Percentiles rank a stretch among this genome's conserved stretches.
Evolutionary conservation across 2,329 filamentous ascomycete species (phyloP).

Genomic region (Paramyrothecium roridum): DNA sequence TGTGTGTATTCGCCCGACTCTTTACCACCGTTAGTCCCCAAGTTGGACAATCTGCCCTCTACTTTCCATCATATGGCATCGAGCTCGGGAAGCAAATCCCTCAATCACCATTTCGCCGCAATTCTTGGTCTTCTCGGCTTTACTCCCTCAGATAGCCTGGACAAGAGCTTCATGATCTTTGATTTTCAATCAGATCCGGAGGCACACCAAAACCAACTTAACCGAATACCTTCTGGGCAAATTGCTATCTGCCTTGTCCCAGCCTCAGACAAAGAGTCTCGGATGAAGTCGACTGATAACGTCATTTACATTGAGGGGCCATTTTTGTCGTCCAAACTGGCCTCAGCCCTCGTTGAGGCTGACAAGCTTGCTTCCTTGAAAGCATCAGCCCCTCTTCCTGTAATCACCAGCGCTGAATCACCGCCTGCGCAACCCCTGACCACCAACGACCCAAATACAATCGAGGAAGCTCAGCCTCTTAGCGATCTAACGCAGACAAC

Average conservation of each 20-base stretch:
- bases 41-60: background rate
- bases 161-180: constrained; percentile 9
- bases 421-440: background rate
- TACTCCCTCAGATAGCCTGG: background rate
- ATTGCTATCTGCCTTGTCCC: constrained; percentile 13
- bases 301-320: constrained; percentile 11
- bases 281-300: constrained; percentile 1
- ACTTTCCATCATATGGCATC: constrained; percentile 4
- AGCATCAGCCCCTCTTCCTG: background rate
- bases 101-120: constrained; percentile 5
- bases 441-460: background rate
- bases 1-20: background rate
- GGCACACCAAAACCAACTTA: constrained; percentile 1
- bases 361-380: constrained; percentile 3
- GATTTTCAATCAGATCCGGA: constrained; percentile 7
- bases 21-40: background rate
- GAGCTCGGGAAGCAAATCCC: background rate
- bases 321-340: constrained; percentile 7
- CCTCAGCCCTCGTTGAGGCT: constrained; percentile 9
- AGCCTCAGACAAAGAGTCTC: background rate
- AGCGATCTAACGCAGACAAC: background rate
- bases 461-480: constrained; percentile 5
- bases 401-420: background rate
- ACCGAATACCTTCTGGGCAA: constrained; percentile 3
- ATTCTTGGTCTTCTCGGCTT: constrained; percentile 7